Conservation (phyloP, 2,329 filamentous ascomycete genomes). For the Alternaria gaisen region DNA sequence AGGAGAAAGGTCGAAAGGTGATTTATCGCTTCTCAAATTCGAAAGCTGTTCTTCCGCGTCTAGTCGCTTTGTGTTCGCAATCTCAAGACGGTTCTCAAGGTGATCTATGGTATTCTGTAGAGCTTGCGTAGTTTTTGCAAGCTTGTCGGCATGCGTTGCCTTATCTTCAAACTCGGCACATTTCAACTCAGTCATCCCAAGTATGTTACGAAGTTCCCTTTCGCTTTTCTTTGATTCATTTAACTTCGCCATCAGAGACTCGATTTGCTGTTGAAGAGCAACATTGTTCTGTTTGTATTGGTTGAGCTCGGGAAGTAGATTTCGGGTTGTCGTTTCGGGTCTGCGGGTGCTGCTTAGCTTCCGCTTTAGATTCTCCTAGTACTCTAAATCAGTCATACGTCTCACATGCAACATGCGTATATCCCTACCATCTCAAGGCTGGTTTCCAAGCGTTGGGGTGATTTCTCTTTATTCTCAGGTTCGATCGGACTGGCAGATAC, state of each 20-base stretch:
- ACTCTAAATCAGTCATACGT: neutral
- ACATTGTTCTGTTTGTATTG: constrained; percentile 49
- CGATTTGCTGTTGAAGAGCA: constrained; percentile 48
- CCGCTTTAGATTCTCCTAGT: constrained; percentile 47
- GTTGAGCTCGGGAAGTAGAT: constrained; percentile 51
- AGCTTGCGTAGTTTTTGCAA: constrained; percentile 37
- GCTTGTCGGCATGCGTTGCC: constrained; percentile 36
- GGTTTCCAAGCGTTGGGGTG: constrained; percentile 29
- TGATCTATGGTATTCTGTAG: constrained; percentile 51
- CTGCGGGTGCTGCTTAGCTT: constrained; percentile 48
- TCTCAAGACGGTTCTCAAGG: constrained; percentile 51
- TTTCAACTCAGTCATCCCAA: constrained; percentile 46
- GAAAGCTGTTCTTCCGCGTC: constrained; percentile 52
- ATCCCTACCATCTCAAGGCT: constrained; percentile 40
- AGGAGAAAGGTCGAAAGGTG: constrained; percentile 35
- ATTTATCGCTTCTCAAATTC: constrained; percentile 39
- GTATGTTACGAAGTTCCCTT: constrained; percentile 37
- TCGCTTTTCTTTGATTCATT: constrained; percentile 51
- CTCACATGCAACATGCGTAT: neutral
- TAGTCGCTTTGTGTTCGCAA: constrained; percentile 53
- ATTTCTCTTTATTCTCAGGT: constrained; percentile 38
- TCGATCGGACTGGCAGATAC: constrained; percentile 33
- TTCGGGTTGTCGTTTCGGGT: constrained; percentile 45
- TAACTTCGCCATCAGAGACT: constrained; percentile 52
- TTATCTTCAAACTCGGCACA: constrained; percentile 41